Evolutionary conservation across 164 flowering plant species (phyloP).

Genomic region (Cinnamomum micranthum): DNA sequence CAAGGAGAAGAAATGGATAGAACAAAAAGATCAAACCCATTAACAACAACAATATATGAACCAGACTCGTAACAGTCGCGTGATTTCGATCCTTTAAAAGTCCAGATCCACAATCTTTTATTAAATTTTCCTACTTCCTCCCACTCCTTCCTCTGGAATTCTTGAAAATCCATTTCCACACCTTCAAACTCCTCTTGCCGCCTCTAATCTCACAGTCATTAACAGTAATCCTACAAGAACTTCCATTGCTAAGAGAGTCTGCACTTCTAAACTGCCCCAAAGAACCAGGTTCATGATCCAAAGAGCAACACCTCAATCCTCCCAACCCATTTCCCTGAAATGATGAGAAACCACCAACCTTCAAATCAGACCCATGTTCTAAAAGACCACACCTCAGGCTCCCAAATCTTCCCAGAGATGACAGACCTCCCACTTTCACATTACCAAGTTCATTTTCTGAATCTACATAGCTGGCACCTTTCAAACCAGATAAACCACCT

Average conservation of each 20-base stretch:
- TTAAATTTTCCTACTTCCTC: constrained; percentile 13
- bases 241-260: constrained; percentile 23
- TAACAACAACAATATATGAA: too few relatives aligned
- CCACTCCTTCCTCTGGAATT: constrained; percentile 15
- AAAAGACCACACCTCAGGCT: not conserved
- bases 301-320: constrained; percentile 5
- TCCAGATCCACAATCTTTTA: not conserved
- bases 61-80: not conserved
- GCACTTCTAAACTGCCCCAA: constrained; percentile 11
- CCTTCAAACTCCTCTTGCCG: constrained; percentile 41
- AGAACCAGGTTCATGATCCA: constrained; percentile 9
- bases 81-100: not conserved
- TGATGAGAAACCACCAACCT: not conserved
- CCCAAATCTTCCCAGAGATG: not conserved
- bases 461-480: constrained; percentile 5
- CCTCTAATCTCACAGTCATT: constrained; percentile 34
- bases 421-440: not conserved
- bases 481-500: constrained; percentile 20
- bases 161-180: constrained; percentile 63
- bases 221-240: constrained; percentile 48
- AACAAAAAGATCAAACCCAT: not conserved
- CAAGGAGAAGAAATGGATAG: not conserved
- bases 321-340: not conserved
- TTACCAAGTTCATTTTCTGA: not conserved
- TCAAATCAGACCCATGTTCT: not conserved